Evolutionary conservation across 2,329 filamentous ascomycete genomes (phyloP).

Genomic region (Nothophoma quercina): DNA sequence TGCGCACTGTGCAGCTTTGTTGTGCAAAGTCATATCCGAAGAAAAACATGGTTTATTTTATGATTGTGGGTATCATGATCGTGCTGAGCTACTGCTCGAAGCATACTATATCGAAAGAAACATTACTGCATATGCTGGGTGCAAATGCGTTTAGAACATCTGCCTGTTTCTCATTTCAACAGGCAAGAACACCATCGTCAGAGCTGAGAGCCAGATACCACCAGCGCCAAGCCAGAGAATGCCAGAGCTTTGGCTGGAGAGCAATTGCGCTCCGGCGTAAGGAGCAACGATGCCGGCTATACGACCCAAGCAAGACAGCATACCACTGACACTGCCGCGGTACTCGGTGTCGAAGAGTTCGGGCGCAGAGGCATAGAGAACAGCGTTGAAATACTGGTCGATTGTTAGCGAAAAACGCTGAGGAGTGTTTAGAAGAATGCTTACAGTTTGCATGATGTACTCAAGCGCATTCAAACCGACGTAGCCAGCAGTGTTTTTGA

Average conservation of each 20-base stretch:
- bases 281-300: constrained; percentile 40
- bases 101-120: background rate
- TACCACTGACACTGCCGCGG: constrained; percentile 41
- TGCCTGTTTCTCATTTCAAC: constrained; percentile 42
- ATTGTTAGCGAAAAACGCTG: background rate
- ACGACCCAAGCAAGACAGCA: constrained; percentile 39
- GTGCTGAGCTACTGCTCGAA: constrained; percentile 7
- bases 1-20: background rate
- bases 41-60: background rate
- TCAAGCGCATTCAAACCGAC: constrained; percentile 41
- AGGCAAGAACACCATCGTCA: constrained; percentile 39
- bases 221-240: constrained; percentile 42
- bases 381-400: constrained; percentile 38
- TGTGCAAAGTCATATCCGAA: too few species aligned
- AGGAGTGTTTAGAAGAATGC: background rate
- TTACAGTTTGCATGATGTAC: constrained; percentile 44
- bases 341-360: constrained; percentile 41
- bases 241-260: constrained; percentile 31
- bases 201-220: constrained; percentile 39
- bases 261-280: constrained; percentile 35
- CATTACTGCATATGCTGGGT: background rate
- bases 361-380: constrained; percentile 39
- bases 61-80: constrained; percentile 13
- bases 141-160: constrained; percentile 33
- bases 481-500: constrained; percentile 33